Evolutionary conservation across 768 basidiomycete genomes (phyloP), one percentile per base, ranked within the genome.

Genomic region (Leccinum variicolor): DNA sequence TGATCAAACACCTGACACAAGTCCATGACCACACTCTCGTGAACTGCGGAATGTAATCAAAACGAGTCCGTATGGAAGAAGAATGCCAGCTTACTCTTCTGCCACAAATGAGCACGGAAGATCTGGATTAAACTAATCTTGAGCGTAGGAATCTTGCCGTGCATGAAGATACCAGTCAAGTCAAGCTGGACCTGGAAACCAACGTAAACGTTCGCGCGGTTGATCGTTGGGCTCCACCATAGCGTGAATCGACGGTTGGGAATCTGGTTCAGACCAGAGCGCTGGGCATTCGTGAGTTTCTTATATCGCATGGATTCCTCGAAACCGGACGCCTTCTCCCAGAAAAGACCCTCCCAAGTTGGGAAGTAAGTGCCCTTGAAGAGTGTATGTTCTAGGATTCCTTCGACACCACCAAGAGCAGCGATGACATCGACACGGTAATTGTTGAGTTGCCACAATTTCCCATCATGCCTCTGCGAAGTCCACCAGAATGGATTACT

Each of bases 401-500:
- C 92, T 71, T 96, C 94, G 23, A 97, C 92, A 81, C 94, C 94
- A 59, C 94, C 94, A 33, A 97, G 79, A 13, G 96, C 96, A n/a
- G 95, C 94, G 63, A 98, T 98, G 28, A 97, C 95, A 69, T 99
- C 97, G 51, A 98, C 94, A 60, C 97, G 91, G 76, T 98, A 99
- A 73, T 95, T 95, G 78, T 98, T 98, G 55, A 99, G 76, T 64
- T 97, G 92, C 94, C 94, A 97, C 4, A 98, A 77, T 71, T 98
- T 97, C 50, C 92, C 94, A 63, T 96, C 94, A 61, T 97, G 96
- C 6, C 97, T 85, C 69, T 98, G 95, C 8, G 90, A 94, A 8
- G 96, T 98, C 97, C 97, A 99, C 92, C 92, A 94, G 85, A 98
- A 98, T 1, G 96, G 97, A 68, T 97, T 97, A 70, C 89, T 92